Conservation (phyloP, 345 rosid genomes). For the Lepidium didymum region DNA sequence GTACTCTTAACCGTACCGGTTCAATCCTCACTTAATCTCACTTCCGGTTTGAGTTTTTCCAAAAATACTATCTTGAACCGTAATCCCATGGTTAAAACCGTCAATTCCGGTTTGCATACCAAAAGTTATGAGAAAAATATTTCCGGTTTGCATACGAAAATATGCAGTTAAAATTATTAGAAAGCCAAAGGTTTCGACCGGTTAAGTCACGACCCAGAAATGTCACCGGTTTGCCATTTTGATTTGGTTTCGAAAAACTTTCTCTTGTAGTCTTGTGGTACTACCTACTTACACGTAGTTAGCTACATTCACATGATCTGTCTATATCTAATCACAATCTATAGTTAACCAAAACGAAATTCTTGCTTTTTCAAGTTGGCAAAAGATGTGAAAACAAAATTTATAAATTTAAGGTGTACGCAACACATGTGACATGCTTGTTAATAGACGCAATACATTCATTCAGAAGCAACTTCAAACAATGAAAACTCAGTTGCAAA, state of each 20-base stretch:
- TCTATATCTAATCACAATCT: background rate
- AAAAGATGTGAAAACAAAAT: background rate
- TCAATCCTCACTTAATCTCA: background rate
- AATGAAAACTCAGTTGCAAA: background rate
- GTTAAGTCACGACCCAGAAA: background rate
- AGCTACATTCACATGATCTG: slow-evolving; percentile 3
- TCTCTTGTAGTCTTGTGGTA: background rate
- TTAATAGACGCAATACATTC: background rate
- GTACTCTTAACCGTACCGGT: slow-evolving; percentile 5
- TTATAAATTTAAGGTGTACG: background rate
- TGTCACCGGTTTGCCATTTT: background rate
- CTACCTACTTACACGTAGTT: background rate
- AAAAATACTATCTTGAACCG: background rate
- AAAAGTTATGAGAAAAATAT: no score
- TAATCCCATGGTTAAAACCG: background rate
- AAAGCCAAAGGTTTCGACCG: background rate
- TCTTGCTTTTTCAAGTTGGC: background rate
- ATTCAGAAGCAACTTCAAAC: background rate
- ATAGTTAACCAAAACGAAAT: background rate
- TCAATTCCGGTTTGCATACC: background rate
- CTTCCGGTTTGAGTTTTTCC: background rate
- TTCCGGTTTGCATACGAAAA: background rate
- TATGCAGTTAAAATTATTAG: background rate
- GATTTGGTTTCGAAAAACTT: background rate
- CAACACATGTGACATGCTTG: slow-evolving; percentile 14